Evolutionary conservation across 2,329 filamentous ascomycete genomes (phyloP), one percentile per base, ranked within the genome.

Genomic region (Trichoderma breve): DNA sequence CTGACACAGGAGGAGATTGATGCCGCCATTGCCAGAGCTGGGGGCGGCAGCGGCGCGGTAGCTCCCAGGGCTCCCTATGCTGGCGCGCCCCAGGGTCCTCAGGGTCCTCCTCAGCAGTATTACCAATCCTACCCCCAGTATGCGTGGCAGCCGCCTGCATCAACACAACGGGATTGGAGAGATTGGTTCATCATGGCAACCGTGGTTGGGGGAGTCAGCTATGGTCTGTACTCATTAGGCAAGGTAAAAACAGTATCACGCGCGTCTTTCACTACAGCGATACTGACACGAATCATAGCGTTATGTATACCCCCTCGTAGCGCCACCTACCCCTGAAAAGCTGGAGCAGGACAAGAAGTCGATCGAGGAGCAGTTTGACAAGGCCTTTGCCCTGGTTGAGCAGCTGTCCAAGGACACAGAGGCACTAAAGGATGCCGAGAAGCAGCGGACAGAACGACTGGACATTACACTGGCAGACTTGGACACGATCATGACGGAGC

Each of bases 131-230:
- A 87, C 70, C 82, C 85, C 64, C 86, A 86, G 73, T 83, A 86
- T 72, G 83, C 86, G 75, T 91, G 88, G 88, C 88, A 89, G 77
- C 85, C 85, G 34, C 83, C 88, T 4, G 86, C 86, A 1, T 85
- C 87, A 70, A 83, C 90, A 3, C 94, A 90, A 79, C 87, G 96
- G 78, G 96, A 99, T 83, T 99, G 96, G 96, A 89, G 97, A 73
- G 96, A 99, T 80, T 98, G 94, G 93, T 99, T 99, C 83, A 98
- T 99, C 82, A 97, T 98, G 94, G 96, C 96, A 8, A 99, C 96
- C 0, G 93, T 98, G 14, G 92, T 97, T 74, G 92, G 94, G 71
- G 94, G 95, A 63, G 91, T 98, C 24, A 88, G 94, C 51, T 98
- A 98, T 78, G 95, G 95, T 0, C 83, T 97, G 26, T 99, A 96